Conservation (phyloP, 306 rosid genomes). For the Castanea mollissima region DNA sequence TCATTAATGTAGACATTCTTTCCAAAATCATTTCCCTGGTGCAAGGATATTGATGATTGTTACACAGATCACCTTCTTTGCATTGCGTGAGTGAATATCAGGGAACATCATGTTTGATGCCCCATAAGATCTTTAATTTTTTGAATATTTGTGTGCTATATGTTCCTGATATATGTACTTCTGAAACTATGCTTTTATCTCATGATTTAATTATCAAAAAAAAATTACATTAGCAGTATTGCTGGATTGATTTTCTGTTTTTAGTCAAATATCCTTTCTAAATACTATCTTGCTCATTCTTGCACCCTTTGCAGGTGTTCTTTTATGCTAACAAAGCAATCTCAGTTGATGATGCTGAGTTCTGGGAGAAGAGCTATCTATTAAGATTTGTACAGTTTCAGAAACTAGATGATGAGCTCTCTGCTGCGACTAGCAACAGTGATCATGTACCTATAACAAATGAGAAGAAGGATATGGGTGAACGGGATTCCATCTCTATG, state of each 20-base stretch:
- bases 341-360: slow-evolving; percentile 77
- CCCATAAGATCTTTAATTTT: neutral
- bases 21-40: neutral
- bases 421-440: slow-evolving; percentile 25
- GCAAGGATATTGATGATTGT: neutral
- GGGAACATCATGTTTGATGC: neutral
- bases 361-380: slow-evolving; percentile 96
- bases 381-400: slow-evolving; percentile 46
- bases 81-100: neutral
- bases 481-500: slow-evolving; percentile 46
- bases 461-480: slow-evolving; percentile 46
- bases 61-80: neutral
- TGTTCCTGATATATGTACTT: neutral
- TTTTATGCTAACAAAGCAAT: slow-evolving; percentile 66
- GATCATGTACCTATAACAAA: slow-evolving; percentile 31
- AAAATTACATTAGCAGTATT: neutral
- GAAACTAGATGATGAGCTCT: slow-evolving; percentile 40
- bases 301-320: slow-evolving; percentile 63
- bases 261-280: slow-evolving; percentile 3
- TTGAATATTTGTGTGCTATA: neutral
- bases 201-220: neutral
- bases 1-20: slow-evolving; percentile 12
- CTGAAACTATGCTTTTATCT: neutral
- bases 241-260: slow-evolving; percentile 10
- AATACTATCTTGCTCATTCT: slow-evolving; percentile 22